Base-by-base conservation (phyloP, 192 early-diverging fungal species). In the Thoreauomyces humboldtii region DNA sequence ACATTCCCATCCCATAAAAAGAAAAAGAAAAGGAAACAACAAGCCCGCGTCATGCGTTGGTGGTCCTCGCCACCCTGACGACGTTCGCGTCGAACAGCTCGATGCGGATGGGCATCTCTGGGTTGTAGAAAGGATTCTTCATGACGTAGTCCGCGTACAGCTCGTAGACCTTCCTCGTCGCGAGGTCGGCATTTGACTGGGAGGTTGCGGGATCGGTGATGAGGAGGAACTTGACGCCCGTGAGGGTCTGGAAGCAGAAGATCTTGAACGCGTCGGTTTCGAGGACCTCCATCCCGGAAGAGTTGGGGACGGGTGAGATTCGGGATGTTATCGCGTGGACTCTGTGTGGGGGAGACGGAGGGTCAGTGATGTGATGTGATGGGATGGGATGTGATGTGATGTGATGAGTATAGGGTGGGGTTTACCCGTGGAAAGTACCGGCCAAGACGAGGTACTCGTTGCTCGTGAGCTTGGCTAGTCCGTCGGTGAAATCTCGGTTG, bases 381-480 rank as follows among this genome's bases (percentile, higher is more conserved):
- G n/a, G n/a, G n/a, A n/a, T n/a, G n/a, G n/a, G n/a, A n/a, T n/a
- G n/a, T n/a, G n/a, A n/a, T n/a, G n/a, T n/a, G n/a, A n/a, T n/a
- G n/a, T 41, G 11, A n/a, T 41, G n/a, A 9, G 38, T 41, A 12
- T 41, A 41, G 38, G 38, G n/a, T n/a, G 38, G 9, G 38, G 38
- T 41, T 52, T 81, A 91, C 92, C 91, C 91, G 58, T 98, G 96
- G 69, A 98, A 94, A 15, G 94, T 98, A 61, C 94, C 96, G 0
- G 96, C 96, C 44, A 99, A 77, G n/a, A 97, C 93, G 19, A 99
- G 80, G 53, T 97, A 96, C 72, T 99, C 96, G 76, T 99, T 99
- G 35, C 82, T 89, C 1, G 92, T 86, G 14, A 99, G 79, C 65
- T 91, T 92, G 4, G 81, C 83, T 25, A 95, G 79, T 9, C 90